These are phyloP conservation scores for Phytophthora palmivora DNA, from an alignment of 352 stramenopile species.

Conservation along the genomic window DNA sequence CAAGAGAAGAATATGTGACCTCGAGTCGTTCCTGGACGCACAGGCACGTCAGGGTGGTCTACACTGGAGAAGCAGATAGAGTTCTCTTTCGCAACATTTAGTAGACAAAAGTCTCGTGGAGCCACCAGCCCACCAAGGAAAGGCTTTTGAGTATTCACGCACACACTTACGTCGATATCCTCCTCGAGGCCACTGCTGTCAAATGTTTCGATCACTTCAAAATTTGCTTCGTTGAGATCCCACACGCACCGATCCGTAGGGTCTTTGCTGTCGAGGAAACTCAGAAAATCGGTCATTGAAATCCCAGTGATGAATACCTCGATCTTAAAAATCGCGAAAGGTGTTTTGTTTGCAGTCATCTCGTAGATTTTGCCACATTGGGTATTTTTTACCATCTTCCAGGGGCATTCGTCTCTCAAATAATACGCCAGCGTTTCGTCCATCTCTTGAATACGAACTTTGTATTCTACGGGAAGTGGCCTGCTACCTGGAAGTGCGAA, in stretches of 20 bases:
- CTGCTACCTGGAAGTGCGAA: neutral
- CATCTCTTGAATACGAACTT: constrained; percentile 30
- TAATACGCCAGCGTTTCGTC: constrained; percentile 39
- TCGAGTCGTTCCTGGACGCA: constrained; percentile 38
- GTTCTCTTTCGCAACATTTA: constrained; percentile 37
- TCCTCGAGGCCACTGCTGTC: constrained; percentile 21
- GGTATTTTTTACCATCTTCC: constrained; percentile 48
- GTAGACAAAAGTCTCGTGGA: constrained; percentile 62
- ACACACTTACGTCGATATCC: constrained; percentile 43
- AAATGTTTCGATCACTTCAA: constrained; percentile 58
- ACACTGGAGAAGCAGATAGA: constrained; percentile 53
- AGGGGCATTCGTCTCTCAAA: constrained; percentile 47
- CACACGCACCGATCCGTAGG: constrained; percentile 50
- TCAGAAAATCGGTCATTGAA: constrained; percentile 47
- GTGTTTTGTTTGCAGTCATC: constrained; percentile 46
- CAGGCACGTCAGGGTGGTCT: constrained; percentile 49
- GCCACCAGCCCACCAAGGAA: constrained; percentile 64
- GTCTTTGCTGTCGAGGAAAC: constrained; percentile 52
- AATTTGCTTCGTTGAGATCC: constrained; percentile 59
- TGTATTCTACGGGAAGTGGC: constrained; percentile 36
- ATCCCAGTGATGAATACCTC: constrained; percentile 57
- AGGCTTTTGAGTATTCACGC: constrained; percentile 63
- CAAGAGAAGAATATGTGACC: constrained; percentile 51
- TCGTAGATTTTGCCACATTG: constrained; percentile 52
- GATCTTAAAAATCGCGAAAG: constrained; percentile 58